Percentiles rank a stretch among this genome's conserved stretches.
These are phyloP conservation scores for Debaryomycetaceae sp. DNA, from an alignment of 1,139 yeast genomes.

Conservation along the genomic window DNA sequence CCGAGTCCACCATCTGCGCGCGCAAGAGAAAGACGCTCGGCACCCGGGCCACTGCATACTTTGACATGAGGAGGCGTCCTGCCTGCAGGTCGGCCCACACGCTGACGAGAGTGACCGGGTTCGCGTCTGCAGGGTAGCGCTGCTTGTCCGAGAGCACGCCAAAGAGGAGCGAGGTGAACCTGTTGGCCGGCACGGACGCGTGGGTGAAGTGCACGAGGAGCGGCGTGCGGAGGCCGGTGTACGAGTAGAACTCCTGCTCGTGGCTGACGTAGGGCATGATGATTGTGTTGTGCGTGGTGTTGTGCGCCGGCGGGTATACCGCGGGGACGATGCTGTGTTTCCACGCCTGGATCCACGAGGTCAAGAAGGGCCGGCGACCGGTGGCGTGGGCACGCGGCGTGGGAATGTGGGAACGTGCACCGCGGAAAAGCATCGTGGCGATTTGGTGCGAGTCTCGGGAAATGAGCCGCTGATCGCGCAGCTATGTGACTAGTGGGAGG, in stretches of 20 bases:
- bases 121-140: conserved; percentile 24
- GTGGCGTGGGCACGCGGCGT: not conserved
- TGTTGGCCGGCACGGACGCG: conserved; percentile 54
- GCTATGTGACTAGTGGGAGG: too few species aligned
- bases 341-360: conserved; percentile 7
- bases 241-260: conserved; percentile 43
- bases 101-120: conserved; percentile 49
- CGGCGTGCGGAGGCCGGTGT: conserved; percentile 47
- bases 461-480: too few species aligned
- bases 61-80: conserved; percentile 44
- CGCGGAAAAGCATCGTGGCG: too few species aligned
- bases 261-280: conserved; percentile 34
- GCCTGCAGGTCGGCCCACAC: conserved; percentile 59
- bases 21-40: conserved; percentile 61
- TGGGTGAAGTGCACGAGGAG: conserved; percentile 63
- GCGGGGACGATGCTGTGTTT: not conserved
- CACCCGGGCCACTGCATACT: conserved; percentile 44
- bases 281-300: conserved; percentile 30
- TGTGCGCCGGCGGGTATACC: conserved; percentile 30
- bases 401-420: too few species aligned
- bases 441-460: too few species aligned
- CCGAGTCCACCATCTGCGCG: conserved; percentile 57
- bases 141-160: conserved; percentile 40
- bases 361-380: conserved; percentile 3
- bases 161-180: conserved; percentile 55